Evolutionary conservation across 176 grass and related monocot genomes (phyloP).

Genomic region (Miscanthus lutarioriparius): DNA sequence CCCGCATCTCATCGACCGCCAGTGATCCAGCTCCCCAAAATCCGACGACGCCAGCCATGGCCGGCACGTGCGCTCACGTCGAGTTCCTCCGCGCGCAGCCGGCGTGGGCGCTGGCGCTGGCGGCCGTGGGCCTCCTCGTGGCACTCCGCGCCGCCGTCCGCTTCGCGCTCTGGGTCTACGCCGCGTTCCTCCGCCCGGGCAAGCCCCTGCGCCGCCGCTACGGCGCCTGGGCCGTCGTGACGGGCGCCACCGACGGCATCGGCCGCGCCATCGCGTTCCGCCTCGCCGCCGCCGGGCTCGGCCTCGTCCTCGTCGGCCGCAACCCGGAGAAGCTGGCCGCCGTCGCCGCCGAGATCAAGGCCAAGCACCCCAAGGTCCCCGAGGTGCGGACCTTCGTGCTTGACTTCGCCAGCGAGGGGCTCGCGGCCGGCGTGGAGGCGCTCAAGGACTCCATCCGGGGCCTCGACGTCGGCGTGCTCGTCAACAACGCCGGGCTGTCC

Average conservation of each 20-base stretch:
- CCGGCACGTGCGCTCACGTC: constrained; percentile 66
- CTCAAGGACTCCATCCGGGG: too few species aligned
- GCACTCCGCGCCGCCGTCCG: constrained; percentile 39
- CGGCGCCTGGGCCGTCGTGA: constrained; percentile 89
- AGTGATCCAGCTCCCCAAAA: not conserved
- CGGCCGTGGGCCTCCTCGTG: constrained; percentile 53
- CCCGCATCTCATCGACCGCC: not conserved
- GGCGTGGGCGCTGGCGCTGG: constrained; percentile 64
- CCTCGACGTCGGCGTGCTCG: too few species aligned
- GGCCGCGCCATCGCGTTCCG: constrained; percentile 79
- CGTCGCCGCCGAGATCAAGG: constrained; percentile 63
- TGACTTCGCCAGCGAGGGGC: constrained; percentile 62
- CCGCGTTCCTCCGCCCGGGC: constrained; percentile 76
- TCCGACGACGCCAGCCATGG: constrained; percentile 21
- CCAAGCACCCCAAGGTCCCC: constrained; percentile 43
- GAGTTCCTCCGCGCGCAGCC: constrained; percentile 76
- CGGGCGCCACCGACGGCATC: constrained; percentile 83
- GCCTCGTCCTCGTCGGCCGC: constrained; percentile 83
- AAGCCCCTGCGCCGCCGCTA: constrained; percentile 80
- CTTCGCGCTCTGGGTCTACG: constrained; percentile 72
- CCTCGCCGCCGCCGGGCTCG: constrained; percentile 60
- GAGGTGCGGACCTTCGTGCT: constrained; percentile 72
- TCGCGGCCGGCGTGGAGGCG: constrained; percentile 21
- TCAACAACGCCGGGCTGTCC: too few species aligned
- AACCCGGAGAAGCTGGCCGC: constrained; percentile 69